phyloP scores from a whole-genome alignment of 2,329 filamentous ascomycete genomes.

The Aureobasidium sp. region DNA sequence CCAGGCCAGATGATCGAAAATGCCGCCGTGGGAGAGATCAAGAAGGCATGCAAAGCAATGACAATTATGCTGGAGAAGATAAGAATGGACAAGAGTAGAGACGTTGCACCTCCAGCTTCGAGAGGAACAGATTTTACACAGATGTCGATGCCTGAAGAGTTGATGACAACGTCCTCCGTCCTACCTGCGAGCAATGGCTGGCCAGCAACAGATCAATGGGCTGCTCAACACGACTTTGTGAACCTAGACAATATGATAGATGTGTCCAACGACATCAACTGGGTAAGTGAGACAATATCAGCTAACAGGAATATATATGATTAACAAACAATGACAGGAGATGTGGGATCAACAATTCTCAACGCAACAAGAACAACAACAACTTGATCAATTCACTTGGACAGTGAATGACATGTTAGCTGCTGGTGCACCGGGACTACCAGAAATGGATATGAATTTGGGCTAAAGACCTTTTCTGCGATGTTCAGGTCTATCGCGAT shows the following conservation, averaged over 20 bases:
- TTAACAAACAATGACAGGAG: not conserved
- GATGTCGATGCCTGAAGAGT: not conserved
- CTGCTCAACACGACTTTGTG: constrained; percentile 17
- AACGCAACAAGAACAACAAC: not conserved
- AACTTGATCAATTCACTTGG: not conserved
- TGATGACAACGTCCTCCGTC: not conserved
- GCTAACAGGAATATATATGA: not conserved
- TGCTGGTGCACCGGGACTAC: not conserved
- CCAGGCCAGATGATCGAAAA: constrained; percentile 1
- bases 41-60: constrained; percentile 25
- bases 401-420: not conserved
- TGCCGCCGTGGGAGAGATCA: constrained; percentile 22
- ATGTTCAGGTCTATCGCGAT: not conserved
- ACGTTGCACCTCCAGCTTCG: not conserved
- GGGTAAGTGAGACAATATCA: constrained; percentile 16
- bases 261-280: constrained; percentile 20
- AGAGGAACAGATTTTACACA: not conserved
- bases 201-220: not conserved
- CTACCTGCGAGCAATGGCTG: not conserved
- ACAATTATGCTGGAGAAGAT: constrained; percentile 25
- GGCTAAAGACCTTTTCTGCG: not conserved
- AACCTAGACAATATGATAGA: constrained; percentile 25
- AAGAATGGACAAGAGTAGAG: constrained; percentile 12
- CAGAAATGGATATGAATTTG: not conserved
- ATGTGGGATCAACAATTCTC: constrained; percentile 6